phyloP scores from a whole-genome alignment of 352 stramenopile species.

The Phytophthora quininea region DNA sequence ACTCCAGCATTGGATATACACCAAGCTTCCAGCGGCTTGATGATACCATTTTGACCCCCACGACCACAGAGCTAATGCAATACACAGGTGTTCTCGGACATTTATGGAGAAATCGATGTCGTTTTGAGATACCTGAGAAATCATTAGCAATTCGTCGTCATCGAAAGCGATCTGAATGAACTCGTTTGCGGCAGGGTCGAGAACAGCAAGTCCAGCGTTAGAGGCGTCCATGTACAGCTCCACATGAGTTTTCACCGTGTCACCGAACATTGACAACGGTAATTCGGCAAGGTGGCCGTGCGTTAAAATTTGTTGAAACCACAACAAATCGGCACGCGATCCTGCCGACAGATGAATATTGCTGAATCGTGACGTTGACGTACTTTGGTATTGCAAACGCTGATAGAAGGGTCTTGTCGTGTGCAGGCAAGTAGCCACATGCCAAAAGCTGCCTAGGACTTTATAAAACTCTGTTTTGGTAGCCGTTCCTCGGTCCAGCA shows the following conservation, averaged over 20 bases:
- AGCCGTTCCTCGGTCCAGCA: not conserved
- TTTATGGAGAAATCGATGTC: constrained; percentile 26
- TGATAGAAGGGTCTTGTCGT: constrained; percentile 30
- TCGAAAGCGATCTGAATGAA: constrained; percentile 2
- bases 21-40: not conserved
- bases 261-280: not conserved
- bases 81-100: constrained; percentile 23
- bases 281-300: not conserved
- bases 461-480: constrained; percentile 18
- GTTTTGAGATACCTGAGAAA: not conserved
- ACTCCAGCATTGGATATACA: constrained; percentile 16
- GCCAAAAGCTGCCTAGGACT: constrained; percentile 28
- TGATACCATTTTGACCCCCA: constrained; percentile 14
- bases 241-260: not conserved
- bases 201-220: not conserved
- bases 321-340: not conserved
- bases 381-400: constrained; percentile 10
- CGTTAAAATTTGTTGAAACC: constrained; percentile 12
- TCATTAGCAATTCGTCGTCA: constrained; percentile 1
- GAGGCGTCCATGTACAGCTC: constrained; percentile 2
- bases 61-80: constrained; percentile 11
- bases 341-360: not conserved
- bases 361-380: not conserved
- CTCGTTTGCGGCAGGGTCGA: not conserved
- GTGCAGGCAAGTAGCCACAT: constrained; percentile 25